phyloP scores from a whole-genome alignment of 768 basidiomycete genomes.

The Tricholoma hemisulphureum region DNA sequence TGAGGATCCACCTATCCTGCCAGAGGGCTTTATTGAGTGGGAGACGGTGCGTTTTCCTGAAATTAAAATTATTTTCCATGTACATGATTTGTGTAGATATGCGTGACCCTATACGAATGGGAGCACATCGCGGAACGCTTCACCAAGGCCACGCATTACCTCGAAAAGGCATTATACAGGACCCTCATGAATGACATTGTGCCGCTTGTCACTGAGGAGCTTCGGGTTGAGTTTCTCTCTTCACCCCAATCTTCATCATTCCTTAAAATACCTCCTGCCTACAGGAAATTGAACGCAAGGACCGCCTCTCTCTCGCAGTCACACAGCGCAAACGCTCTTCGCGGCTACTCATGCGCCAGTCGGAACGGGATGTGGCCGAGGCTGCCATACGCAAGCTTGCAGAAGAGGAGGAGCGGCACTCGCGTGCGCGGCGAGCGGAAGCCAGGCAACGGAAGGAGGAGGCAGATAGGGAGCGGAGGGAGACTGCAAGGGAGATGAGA shows the following conservation, averaged over 20 bases:
- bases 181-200: constrained; percentile 63
- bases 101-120: constrained; percentile 83
- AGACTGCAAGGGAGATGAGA: constrained; percentile 58
- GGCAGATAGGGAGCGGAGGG: constrained; percentile 49
- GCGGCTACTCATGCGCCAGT: constrained; percentile 79
- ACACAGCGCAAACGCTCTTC: constrained; percentile 89
- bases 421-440: constrained; percentile 59
- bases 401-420: constrained; percentile 68
- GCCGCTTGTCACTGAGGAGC: constrained; percentile 64
- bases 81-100: constrained; percentile 52
- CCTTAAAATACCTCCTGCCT: constrained; percentile 1
- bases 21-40: constrained; percentile 79
- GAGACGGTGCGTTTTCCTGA: constrained; percentile 62
- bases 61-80: not conserved
- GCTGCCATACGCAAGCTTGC: constrained; percentile 55
- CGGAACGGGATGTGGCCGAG: constrained; percentile 71
- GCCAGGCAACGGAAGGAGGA: constrained; percentile 58
- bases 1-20: constrained; percentile 26
- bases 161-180: constrained; percentile 78
- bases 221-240: constrained; percentile 49
- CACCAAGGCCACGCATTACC: constrained; percentile 70
- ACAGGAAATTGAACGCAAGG: constrained; percentile 64
- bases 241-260: constrained; percentile 1
- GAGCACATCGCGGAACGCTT: constrained; percentile 75
- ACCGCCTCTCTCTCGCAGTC: constrained; percentile 69